Percentiles rank a stretch among this genome's conserved stretches.
These are phyloP conservation scores for Globisporangium cylindrosporum DNA, from an alignment of 352 stramenopile species.

Conservation along the genomic window DNA sequence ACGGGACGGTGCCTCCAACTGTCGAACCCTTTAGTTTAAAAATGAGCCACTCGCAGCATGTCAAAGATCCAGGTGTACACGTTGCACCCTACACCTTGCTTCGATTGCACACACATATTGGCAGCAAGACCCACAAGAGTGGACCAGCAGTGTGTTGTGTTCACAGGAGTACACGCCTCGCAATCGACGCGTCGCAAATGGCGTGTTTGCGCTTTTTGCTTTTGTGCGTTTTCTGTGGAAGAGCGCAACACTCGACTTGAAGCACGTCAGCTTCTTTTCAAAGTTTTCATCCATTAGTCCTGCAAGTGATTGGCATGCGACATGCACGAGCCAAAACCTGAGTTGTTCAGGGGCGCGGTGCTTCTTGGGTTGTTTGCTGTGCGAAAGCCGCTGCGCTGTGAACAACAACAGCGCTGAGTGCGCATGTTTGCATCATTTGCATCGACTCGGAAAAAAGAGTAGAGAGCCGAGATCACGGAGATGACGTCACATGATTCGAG, in stretches of 20 bases:
- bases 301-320: slow-evolving; percentile 3
- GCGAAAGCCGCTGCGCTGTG: background rate
- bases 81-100: background rate
- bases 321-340: background rate
- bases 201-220: background rate
- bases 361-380: background rate
- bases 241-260: background rate
- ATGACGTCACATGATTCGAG: background rate
- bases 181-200: background rate
- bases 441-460: background rate
- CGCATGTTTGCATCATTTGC: background rate
- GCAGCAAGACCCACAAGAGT: background rate
- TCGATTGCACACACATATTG: slow-evolving; percentile 5
- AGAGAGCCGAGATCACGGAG: background rate
- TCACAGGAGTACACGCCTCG: background rate
- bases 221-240: background rate
- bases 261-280: background rate
- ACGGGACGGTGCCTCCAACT: slow-evolving; percentile 5
- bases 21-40: slow-evolving; percentile 6
- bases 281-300: background rate
- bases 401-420: background rate
- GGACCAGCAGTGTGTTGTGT: background rate
- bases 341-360: background rate
- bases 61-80: background rate
- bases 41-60: background rate